Evolutionary conservation across 2,329 filamentous ascomycete species (phyloP).

Genomic region (Xylaria sp.): DNA sequence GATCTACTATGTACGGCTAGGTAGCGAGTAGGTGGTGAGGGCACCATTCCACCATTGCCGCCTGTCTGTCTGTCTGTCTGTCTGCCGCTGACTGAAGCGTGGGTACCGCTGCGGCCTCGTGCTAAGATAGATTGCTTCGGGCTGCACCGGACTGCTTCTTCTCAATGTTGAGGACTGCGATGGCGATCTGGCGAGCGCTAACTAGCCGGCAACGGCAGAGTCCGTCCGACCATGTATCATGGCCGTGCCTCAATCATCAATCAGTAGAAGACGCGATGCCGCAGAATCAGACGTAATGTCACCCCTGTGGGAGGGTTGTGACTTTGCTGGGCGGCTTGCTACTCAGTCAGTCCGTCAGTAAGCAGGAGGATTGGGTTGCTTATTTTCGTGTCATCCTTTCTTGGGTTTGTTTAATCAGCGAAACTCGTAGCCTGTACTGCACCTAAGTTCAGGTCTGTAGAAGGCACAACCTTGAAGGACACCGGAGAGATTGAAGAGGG

Average conservation of each 20-base stretch:
- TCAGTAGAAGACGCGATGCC: neutral
- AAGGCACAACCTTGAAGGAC: neutral
- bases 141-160: neutral
- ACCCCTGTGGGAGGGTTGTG: neutral
- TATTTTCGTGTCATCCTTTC: slow-evolving; percentile 7
- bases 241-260: neutral
- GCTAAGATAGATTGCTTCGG: neutral
- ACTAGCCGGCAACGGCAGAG: neutral
- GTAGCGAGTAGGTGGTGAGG: neutral
- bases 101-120: neutral
- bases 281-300: neutral
- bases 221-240: neutral
- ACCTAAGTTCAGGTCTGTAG: neutral
- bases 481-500: neutral
- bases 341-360: neutral
- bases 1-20: no score
- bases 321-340: neutral
- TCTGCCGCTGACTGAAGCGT: neutral
- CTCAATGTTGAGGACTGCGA: neutral
- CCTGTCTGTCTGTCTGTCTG: no score
- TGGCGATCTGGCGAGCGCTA: neutral
- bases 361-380: slow-evolving; percentile 9
- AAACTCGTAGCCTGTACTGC: neutral
- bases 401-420: neutral
- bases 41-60: neutral